Evolutionary conservation across 2,329 filamentous ascomycete species (phyloP).

Genomic region (Curvularia spicifera): DNA sequence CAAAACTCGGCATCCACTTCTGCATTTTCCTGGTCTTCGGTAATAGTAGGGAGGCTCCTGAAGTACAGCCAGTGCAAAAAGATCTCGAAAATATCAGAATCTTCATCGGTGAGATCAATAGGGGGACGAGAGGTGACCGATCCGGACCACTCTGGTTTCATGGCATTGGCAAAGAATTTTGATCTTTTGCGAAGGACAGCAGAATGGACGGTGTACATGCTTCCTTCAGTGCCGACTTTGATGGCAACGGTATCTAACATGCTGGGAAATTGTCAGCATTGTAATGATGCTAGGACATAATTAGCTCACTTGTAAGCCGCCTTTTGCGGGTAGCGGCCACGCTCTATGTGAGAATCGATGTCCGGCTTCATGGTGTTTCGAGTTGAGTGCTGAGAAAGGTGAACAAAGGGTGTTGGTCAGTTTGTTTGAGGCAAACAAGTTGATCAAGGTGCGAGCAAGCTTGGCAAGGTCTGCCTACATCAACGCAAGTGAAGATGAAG

Average conservation of each 20-base stretch:
- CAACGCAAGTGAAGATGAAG: neutral
- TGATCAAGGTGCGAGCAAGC: neutral
- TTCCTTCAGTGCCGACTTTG: neutral
- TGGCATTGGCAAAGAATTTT: neutral
- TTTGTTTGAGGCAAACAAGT: no score
- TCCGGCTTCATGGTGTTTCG: neutral
- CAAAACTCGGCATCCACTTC: neutral
- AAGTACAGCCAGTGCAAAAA: neutral
- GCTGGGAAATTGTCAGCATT: neutral
- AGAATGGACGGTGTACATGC: neutral
- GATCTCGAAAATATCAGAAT: neutral
- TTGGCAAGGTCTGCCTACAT: neutral
- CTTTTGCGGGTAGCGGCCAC: neutral
- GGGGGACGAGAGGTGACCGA: neutral
- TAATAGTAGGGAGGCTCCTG: neutral
- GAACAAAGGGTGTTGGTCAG: no score
- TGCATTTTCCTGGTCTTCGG: neutral
- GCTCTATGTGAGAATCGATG: neutral
- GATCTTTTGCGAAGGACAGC: neutral
- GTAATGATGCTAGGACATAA: neutral
- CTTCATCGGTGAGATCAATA: neutral
- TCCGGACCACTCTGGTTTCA: neutral
- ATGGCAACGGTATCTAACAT: neutral
- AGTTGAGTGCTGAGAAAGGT: neutral
- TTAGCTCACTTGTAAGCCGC: neutral